These are phyloP conservation scores for Mortierella sp. DNA, from an alignment of 371 early-diverging fungal genomes.

Conservation along the genomic window DNA sequence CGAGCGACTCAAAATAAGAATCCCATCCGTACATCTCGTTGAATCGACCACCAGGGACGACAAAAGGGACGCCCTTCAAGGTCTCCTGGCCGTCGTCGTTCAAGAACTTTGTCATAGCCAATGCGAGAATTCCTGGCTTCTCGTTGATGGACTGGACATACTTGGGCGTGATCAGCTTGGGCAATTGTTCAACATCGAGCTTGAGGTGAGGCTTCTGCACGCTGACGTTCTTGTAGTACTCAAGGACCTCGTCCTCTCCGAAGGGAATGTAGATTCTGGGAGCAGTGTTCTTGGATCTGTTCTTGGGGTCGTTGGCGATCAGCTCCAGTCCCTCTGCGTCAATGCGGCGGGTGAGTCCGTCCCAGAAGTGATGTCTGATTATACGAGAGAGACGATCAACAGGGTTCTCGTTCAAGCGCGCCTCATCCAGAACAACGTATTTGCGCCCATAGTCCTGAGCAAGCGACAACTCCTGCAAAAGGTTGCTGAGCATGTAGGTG, in stretches of 20 bases:
- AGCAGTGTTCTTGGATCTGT: conserved; percentile 77
- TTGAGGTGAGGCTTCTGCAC: conserved; percentile 77
- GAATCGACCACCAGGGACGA: conserved; percentile 98
- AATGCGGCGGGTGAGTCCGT: conserved; percentile 93
- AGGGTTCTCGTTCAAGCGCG: conserved; percentile 93
- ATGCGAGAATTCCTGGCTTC: conserved; percentile 91
- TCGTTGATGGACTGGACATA: conserved; percentile 94
- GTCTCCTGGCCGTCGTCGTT: conserved; percentile 69
- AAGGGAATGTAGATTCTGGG: conserved; percentile 93
- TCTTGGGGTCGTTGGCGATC: conserved; percentile 95
- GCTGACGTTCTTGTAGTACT: conserved; percentile 86
- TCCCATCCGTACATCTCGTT: conserved; percentile 99
- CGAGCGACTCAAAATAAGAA: conserved; percentile 94
- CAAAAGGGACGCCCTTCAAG: conserved; percentile 89
- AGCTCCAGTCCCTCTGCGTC: conserved; percentile 92
- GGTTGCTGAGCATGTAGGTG: conserved; percentile 94
- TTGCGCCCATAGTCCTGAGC: conserved; percentile 91
- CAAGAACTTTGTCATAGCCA: conserved; percentile 78
- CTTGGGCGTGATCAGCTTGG: conserved; percentile 87
- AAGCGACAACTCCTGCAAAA: conserved; percentile 95
- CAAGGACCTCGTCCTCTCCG: conserved; percentile 81
- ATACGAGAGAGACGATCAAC: conserved; percentile 92
- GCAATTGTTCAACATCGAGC: conserved; percentile 87
- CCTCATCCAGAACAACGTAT: conserved; percentile 90
- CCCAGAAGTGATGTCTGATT: conserved; percentile 95